Base-by-base conservation (phyloP, 1,284 basidiomycete genomes). In the Microbotryum silenes-acaulis region DNA sequence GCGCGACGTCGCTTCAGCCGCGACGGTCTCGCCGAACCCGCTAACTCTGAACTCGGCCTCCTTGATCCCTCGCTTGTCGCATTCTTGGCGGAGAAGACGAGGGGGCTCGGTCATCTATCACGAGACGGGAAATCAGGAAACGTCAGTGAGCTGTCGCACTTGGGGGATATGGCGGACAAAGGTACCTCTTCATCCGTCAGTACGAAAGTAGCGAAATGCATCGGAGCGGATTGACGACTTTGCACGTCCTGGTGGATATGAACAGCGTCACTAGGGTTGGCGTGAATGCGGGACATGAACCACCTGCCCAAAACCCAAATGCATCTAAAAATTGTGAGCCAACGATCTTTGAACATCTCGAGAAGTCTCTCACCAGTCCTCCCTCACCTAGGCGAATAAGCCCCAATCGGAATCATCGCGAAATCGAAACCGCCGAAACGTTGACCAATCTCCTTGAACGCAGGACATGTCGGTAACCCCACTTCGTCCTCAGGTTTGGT, bases 391-490 rank as follows among this genome's bases (percentile, higher is more conserved):
- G 85, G 85, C 14, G 75, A 68, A 72, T 87, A 87, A 4, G 85
- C 86, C 2, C 83, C 83, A 59, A 62, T 69, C 10, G 69, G 66
- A 54, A 62, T 66, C 46, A 63, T 23, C 70, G 84, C 75, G 18
- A 79, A 63, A 51, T 78, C 77, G 69, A 88, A 83, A 1, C 79
- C 80, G 0, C 83, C 84, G 59, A 83, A 82, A 10, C 73, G 74
- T 57, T 81, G 77, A 4, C 86, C 86, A 57, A 87, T 83, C 74
- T 85, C 80, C 68, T 79, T 79, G 74, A 88, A 88, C 2, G 80
- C 86, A 14, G 85, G 86, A 71, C 85, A 87, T 4, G 78, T 74
- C 0, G 84, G 81, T 1, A 81, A 77, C 10, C 74, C 74, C 7
- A 82, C 80, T 65, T 82, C 79, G 54, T 83, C 76, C 65, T 82